Conservation (phyloP, 352 stramenopile species). For the Globisporangium cystogenes region DNA sequence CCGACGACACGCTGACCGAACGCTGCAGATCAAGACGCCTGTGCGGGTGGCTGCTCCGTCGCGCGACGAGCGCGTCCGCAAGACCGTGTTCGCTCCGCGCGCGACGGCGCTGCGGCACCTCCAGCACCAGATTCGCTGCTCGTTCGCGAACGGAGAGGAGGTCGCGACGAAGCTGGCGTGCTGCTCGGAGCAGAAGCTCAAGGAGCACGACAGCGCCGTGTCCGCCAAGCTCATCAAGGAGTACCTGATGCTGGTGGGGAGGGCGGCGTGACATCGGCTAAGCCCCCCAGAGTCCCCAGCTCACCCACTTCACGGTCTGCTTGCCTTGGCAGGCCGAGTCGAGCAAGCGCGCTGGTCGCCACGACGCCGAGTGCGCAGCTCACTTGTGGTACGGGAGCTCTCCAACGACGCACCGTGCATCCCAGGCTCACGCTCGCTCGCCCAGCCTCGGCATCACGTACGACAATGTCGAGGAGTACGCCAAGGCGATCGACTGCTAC, state of each 20-base stretch:
- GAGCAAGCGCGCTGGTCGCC: constrained; percentile 74
- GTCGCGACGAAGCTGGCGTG: constrained; percentile 41
- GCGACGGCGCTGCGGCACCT: constrained; percentile 47
- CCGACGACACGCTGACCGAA: not conserved
- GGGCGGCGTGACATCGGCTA: not conserved
- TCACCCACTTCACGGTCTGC: not conserved
- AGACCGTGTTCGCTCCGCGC: constrained; percentile 67
- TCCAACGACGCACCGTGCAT: too few species aligned
- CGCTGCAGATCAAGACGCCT: constrained; percentile 68
- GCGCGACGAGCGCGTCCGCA: constrained; percentile 63
- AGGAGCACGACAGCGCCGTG: constrained; percentile 50
- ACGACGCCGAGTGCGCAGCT: constrained; percentile 79
- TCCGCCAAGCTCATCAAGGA: constrained; percentile 78
- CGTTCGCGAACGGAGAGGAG: constrained; percentile 43
- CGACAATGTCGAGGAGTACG: constrained; percentile 84
- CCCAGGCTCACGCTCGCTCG: not conserved
- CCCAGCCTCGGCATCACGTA: constrained; percentile 73
- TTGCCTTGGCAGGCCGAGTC: constrained; percentile 48
- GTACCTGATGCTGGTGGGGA: constrained; percentile 57
- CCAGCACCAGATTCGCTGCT: constrained; percentile 31
- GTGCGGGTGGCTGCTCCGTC: constrained; percentile 35
- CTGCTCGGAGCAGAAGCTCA: constrained; percentile 60
- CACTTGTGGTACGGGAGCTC: constrained; percentile 59
- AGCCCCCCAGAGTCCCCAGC: not conserved
- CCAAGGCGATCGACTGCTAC: constrained; percentile 82